Percentiles rank a stretch among this genome's conserved stretches.
Conservation (phyloP, 768 basidiomycete genomes). For the Rubroboletus satanas region DNA sequence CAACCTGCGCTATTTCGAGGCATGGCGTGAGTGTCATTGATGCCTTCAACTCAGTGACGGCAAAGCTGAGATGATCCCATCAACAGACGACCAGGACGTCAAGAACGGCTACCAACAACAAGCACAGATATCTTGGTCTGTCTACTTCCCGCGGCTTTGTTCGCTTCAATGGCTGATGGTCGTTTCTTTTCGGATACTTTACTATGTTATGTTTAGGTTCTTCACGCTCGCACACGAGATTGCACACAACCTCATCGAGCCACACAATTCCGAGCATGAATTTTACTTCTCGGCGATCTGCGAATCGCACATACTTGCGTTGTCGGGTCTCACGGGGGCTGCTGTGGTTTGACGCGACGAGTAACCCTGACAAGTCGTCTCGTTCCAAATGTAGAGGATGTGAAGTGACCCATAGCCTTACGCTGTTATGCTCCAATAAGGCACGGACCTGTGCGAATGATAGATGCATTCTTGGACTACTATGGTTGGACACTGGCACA, state of each 20-base stretch:
- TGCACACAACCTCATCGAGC: slow-evolving; percentile 83
- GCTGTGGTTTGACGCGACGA: background rate
- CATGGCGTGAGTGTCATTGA: slow-evolving; percentile 68
- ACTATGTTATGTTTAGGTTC: slow-evolving; percentile 45
- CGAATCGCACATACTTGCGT: slow-evolving; percentile 53
- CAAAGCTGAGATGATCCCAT: background rate
- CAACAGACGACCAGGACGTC: slow-evolving; percentile 68
- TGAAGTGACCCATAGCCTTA: background rate
- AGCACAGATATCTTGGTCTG: slow-evolving; percentile 80
- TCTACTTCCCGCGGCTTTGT: background rate
- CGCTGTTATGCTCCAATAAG: background rate
- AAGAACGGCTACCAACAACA: slow-evolving; percentile 45
- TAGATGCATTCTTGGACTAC: background rate
- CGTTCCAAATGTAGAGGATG: too few species aligned
- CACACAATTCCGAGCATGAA: slow-evolving; percentile 89
- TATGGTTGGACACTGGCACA: background rate
- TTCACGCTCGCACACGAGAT: slow-evolving; percentile 92
- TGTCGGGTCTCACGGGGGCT: slow-evolving; percentile 34
- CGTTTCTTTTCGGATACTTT: background rate
- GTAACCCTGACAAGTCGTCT: background rate
- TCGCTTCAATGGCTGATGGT: background rate
- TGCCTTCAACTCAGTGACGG: background rate
- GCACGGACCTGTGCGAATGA: background rate
- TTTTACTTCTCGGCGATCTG: slow-evolving; percentile 93
- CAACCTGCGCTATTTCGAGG: slow-evolving; percentile 80